Percentiles rank a stretch among this genome's conserved stretches.
These are phyloP conservation scores for Lachancea fermentati DNA, from an alignment of 805 yeast genomes.

Conservation along the genomic window DNA sequence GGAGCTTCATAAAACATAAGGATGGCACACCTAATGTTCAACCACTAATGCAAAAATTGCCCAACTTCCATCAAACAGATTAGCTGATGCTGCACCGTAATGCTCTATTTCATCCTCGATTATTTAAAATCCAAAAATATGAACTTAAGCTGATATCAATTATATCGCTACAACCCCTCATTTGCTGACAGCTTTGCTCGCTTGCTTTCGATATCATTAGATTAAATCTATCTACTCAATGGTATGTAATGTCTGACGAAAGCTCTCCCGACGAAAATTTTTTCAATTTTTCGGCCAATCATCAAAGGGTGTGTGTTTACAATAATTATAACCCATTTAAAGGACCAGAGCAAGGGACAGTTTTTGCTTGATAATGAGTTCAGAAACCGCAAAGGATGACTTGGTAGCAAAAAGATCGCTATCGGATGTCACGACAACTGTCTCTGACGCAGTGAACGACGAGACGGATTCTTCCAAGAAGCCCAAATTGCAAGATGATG, in stretches of 20 bases:
- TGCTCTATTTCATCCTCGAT: too few relatives aligned
- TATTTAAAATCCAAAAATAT: too few relatives aligned
- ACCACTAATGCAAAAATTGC: too few relatives aligned
- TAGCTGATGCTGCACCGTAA: too few relatives aligned
- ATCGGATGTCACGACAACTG: slow-evolving; percentile 2
- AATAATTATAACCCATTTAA: not conserved
- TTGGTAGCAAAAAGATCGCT: slow-evolving; percentile 5
- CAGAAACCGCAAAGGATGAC: slow-evolving; percentile 4
- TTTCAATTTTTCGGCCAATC: not conserved
- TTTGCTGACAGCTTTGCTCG: too few relatives aligned
- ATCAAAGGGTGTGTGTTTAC: not conserved
- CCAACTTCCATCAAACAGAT: too few relatives aligned
- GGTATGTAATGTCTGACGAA: not conserved
- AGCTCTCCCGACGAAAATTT: not conserved
- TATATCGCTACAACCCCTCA: too few relatives aligned
- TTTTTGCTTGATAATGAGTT: slow-evolving; percentile 1
- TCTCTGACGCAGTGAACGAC: not conserved
- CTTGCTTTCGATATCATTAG: too few relatives aligned
- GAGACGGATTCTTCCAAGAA: slow-evolving; percentile 5
- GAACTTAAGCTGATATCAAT: too few relatives aligned
- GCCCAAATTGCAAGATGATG: slow-evolving; percentile 10
- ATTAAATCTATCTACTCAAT: not conserved
- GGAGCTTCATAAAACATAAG: too few relatives aligned
- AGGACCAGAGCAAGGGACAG: not conserved
- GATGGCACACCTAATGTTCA: too few relatives aligned